Percentiles rank a stretch among this genome's conserved stretches.
These are phyloP conservation scores for Leccinum subtestaceum DNA, from an alignment of 768 basidiomycete species.

Conservation along the genomic window DNA sequence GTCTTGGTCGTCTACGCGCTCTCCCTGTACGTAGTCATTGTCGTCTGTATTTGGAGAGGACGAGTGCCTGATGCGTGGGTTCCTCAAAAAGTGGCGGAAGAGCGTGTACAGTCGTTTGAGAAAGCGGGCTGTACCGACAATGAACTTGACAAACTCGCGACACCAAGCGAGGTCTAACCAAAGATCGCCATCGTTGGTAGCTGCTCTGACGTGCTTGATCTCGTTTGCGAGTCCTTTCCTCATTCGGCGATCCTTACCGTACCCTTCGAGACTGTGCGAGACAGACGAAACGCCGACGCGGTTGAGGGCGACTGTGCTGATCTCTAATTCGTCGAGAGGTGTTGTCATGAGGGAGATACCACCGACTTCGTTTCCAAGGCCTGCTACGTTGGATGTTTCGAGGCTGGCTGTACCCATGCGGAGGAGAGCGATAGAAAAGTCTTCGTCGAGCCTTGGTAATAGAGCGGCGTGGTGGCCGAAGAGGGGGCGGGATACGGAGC, in stretches of 20 bases:
- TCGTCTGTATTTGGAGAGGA: slow-evolving; percentile 8
- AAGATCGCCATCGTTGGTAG: slow-evolving; percentile 35
- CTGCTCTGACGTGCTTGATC: slow-evolving; percentile 41
- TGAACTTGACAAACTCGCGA: slow-evolving; percentile 38
- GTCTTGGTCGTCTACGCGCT: slow-evolving; percentile 34
- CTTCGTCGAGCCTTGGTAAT: slow-evolving; percentile 61
- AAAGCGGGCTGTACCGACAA: slow-evolving; percentile 27
- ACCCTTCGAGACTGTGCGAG: slow-evolving; percentile 27
- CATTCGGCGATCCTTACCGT: slow-evolving; percentile 20
- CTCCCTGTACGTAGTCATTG: slow-evolving; percentile 7
- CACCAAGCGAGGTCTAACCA: slow-evolving; percentile 42
- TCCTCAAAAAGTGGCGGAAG: slow-evolving; percentile 19
- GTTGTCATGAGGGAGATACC: slow-evolving; percentile 36
- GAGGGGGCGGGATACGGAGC: slow-evolving; percentile 56
- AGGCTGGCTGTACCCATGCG: slow-evolving; percentile 73
- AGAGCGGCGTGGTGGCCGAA: slow-evolving; percentile 46
- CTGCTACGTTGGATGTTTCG: slow-evolving; percentile 69
- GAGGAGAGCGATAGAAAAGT: slow-evolving; percentile 68
- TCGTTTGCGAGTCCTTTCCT: slow-evolving; percentile 50
- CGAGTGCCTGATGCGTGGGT: slow-evolving; percentile 9
- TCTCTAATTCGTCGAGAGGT: slow-evolving; percentile 19
- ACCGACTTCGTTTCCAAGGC: slow-evolving; percentile 73
- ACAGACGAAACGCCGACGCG: slow-evolving; percentile 43
- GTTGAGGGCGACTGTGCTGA: slow-evolving; percentile 38
- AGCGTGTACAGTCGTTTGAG: slow-evolving; percentile 20